Base-by-base conservation (phyloP, 2,329 filamentous ascomycete species). In the Fusarium staphyleae region DNA sequence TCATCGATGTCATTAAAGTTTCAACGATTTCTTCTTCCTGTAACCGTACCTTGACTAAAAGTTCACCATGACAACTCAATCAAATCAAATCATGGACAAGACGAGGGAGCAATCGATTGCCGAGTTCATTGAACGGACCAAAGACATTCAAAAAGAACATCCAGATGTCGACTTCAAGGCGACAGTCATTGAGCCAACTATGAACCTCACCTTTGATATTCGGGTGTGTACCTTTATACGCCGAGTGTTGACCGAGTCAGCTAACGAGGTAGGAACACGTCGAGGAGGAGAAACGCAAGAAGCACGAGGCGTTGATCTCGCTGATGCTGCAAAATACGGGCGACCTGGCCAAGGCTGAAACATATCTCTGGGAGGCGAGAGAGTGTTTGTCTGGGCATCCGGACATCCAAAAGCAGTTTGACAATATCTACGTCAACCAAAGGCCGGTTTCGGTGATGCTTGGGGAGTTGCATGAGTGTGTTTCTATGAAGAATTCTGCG, bases 161-260 rank as follows among this genome's bases (percentile, higher is more conserved):
- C 60, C 60, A 0, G 59, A 62, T 26, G 39, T 62, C 12, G 60
- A 63, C 32, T 57, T 62, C 14, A 62, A 49, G 3, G 15, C 41
- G 2, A 40, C 39, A 1, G 59, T 63, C 3, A 62, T 62, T 11
- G 60, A 60, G 15, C 60, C 60, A 11, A 62, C 60, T 16, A 62
- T 62, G 55, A 62, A 62, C 11, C 39, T 62, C 3, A 62, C 62
- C 47, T 62, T 53, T 24, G 60, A 62, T 29, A 63, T 62, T 14
- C 48, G 36, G 46, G 59, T 62, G 43, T 33, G 22, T 28, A 3
- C 4, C 7, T 4, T 7, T 11, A 9, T 9, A 3, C 22, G 9
- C 22, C 7, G 9, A 1, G 0, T 0, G 4, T 3, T 0, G 4
- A 7, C 11, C 9, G 3, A 22, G 11, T 2, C 0, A 6, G 12